A percentile compares a stretch with the other conserved stretches of the same genome.
Evolutionary conservation across 2,329 filamentous ascomycete genomes (phyloP).

Genomic region (Colletotrichum falcatum): DNA sequence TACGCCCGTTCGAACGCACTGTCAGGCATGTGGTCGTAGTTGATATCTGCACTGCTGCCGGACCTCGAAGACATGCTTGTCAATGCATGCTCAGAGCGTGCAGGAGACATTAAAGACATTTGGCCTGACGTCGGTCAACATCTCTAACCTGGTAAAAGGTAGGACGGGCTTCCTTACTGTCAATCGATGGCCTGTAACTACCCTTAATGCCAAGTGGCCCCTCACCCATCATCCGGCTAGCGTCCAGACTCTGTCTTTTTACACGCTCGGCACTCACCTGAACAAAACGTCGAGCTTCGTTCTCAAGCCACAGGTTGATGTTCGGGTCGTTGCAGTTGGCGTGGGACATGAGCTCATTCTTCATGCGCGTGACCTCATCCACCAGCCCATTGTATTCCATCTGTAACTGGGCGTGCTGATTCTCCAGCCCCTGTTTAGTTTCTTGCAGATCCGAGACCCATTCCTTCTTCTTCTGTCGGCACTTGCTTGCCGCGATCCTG

Average conservation of each 20-base stretch:
- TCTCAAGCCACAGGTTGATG: conserved; percentile 66
- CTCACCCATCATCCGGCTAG: conserved; percentile 15
- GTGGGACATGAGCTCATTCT: conserved; percentile 65
- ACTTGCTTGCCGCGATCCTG: conserved; percentile 79
- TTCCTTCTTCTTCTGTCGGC: conserved; percentile 74
- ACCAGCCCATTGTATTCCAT: conserved; percentile 57
- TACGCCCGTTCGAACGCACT: conserved; percentile 46
- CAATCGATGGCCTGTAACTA: conserved; percentile 32
- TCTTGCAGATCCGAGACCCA: conserved; percentile 64
- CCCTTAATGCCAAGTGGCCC: conserved; percentile 22
- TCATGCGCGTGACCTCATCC: conserved; percentile 60
- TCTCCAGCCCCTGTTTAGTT: conserved; percentile 58
- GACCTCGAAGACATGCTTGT: conserved; percentile 39
- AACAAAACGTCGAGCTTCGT: conserved; percentile 63
- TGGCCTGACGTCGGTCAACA: conserved; percentile 19
- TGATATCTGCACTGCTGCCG: conserved; percentile 45
- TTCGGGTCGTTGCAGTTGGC: conserved; percentile 64
- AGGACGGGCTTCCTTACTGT: conserved; percentile 32
- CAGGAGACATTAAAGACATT: conserved; percentile 39
- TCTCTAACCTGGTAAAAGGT: neutral
- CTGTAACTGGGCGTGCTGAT: conserved; percentile 56
- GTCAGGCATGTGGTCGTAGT: conserved; percentile 55
- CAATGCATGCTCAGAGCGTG: conserved; percentile 21
- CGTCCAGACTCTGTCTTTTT: conserved; percentile 33
- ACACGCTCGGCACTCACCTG: conserved; percentile 48